Base-by-base conservation (phyloP, 2,329 filamentous ascomycete species). In the Claviceps fusiformis region DNA sequence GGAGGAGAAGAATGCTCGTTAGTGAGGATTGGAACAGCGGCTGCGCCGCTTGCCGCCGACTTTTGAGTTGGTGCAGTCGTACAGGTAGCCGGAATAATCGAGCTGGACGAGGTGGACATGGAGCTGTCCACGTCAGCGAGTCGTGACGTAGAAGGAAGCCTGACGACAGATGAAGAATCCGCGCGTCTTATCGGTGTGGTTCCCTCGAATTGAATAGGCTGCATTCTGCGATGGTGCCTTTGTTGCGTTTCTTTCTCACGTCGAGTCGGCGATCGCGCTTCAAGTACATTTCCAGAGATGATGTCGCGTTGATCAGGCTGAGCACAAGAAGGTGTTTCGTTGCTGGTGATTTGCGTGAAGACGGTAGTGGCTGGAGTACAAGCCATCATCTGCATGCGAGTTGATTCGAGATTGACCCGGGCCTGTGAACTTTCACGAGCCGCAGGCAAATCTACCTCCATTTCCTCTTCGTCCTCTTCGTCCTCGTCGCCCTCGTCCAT, bases 291-390 rank as follows among this genome's bases (percentile, higher is more conserved):
- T 17, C 56, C 59, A 4, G 59, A 61, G 24, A 64, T 59, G 11
- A 62, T 50, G 39, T n/a, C 15, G 9, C 51, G 39, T 44, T 62
- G 62, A 31, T 60, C 63, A 13, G 61, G 64, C 54, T 70, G 68
- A 11, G 66, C 67, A 51, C 68, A 70, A 41, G 68, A 62, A 37
- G 68, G 65, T 49, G 66, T 70, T 45, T 62, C 60, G 35, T 60
- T 62, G 44, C 61, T 59, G 45, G 61, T 57, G 29, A 54, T 43
- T 24, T 53, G 54, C 31, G 54, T 27, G 11, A n/a, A 17, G 44
- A 45, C 31, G 8, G 44, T 24, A 19, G 33, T 29, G 37, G 48
- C 50, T 19, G 57, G 62, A 5, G 59, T 56, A 19, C 59, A 59
- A 5, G 54, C 53, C 35, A 58, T 46, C 35, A 57, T 46, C 19